Evolutionary conservation across 495 filamentous ascomycete species (phyloP).

Genomic region (Podospora australis): DNA sequence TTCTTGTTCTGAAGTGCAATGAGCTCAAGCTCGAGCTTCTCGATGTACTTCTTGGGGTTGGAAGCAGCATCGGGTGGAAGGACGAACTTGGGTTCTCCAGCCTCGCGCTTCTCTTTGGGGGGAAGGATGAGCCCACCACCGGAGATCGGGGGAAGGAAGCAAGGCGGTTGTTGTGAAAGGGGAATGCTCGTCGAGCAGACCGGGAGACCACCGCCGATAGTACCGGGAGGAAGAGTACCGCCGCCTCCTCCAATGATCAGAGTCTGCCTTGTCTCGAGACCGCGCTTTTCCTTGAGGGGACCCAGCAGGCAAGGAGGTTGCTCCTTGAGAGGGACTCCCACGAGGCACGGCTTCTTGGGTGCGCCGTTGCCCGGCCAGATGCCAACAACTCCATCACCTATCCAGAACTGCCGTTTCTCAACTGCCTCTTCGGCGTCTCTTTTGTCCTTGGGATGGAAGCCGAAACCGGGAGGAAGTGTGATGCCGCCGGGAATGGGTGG

Average conservation of each 20-base stretch:
- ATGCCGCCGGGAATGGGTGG: slow-evolving; percentile 18
- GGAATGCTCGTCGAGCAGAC: slow-evolving; percentile 7
- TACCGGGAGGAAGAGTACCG: slow-evolving; percentile 5
- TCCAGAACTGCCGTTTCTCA: slow-evolving; percentile 17
- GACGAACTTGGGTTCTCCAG: slow-evolving; percentile 1
- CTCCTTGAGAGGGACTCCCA: slow-evolving; percentile 9
- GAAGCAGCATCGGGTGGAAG: slow-evolving; percentile 14
- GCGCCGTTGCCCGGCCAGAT: slow-evolving; percentile 14
- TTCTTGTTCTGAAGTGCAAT: slow-evolving; percentile 24
- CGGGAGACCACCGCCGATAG: not conserved
- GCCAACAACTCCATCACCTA: slow-evolving; percentile 11
- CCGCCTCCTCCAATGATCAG: slow-evolving; percentile 12
- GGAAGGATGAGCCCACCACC: slow-evolving; percentile 5
- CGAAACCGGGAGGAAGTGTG: slow-evolving; percentile 13
- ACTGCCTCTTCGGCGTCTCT: slow-evolving; percentile 6
- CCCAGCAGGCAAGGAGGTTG: slow-evolving; percentile 23
- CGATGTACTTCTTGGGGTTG: slow-evolving; percentile 23
- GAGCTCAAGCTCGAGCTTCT: slow-evolving; percentile 18
- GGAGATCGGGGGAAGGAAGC: slow-evolving; percentile 21
- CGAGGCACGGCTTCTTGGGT: slow-evolving; percentile 11
- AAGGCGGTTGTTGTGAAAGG: slow-evolving; percentile 12
- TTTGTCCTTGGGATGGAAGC: slow-evolving; percentile 7
- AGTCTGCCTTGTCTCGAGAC: not conserved
- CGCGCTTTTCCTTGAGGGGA: slow-evolving; percentile 22
- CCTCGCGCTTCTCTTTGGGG: slow-evolving; percentile 9